phyloP scores from a whole-genome alignment of 495 filamentous ascomycete species.

The Trichoderma gamsii region DNA sequence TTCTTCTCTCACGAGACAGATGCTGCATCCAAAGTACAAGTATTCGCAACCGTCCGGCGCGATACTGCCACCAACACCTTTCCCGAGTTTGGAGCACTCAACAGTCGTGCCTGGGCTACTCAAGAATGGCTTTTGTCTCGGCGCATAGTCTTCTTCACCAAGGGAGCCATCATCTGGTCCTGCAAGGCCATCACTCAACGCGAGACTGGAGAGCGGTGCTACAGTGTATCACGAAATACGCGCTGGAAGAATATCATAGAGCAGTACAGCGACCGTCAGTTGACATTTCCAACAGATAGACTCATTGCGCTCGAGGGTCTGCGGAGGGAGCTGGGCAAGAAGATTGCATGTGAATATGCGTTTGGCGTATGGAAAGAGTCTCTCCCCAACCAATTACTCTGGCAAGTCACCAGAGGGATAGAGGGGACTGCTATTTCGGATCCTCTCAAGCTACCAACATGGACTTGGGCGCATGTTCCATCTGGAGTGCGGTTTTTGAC shows the following conservation, averaged over 20 bases:
- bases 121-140: slow-evolving; percentile 3
- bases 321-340: background rate
- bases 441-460: background rate
- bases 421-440: background rate
- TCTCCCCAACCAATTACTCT: background rate
- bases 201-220: slow-evolving; percentile 4
- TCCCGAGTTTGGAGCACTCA: slow-evolving; percentile 7
- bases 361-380: slow-evolving; percentile 11
- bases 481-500: background rate
- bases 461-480: slow-evolving; percentile 6
- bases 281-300: background rate
- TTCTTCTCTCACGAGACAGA: background rate
- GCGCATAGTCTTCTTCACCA: background rate
- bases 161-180: background rate
- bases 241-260: slow-evolving; percentile 10
- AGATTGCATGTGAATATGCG: slow-evolving; percentile 9
- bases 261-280: slow-evolving; percentile 5
- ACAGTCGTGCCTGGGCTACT: background rate
- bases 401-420: background rate
- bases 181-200: slow-evolving; percentile 3
- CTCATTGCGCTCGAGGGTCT: background rate
- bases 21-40: background rate
- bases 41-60: background rate
- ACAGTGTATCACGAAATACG: background rate
- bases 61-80: slow-evolving; percentile 1